Evolutionary conservation across 1,139 yeast species (phyloP), one percentile per base, ranked within the genome.

Genomic region (Kurtzmaniella natalensis): DNA sequence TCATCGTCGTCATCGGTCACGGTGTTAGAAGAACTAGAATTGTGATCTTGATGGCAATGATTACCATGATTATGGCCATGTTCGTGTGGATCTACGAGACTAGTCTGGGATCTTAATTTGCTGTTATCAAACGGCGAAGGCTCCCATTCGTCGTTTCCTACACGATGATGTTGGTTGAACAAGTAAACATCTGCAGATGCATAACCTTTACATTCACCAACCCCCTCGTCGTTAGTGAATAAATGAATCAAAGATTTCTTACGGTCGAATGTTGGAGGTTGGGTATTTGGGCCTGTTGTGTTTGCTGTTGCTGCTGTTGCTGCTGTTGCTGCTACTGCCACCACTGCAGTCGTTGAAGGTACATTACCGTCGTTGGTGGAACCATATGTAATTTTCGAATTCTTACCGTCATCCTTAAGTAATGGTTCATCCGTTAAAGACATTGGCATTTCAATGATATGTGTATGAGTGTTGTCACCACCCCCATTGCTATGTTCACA

Each of bases 401-500:
- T 28, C 9, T 18, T 22, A 18, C 34, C 36, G 18, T 22, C 26
- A 17, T 25, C 28, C 9, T n/a, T n/a, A 10, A 21, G n/a, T 11
- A 16, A 10, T 10, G 29, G 20, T 5, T 20, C 8, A 14, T 14
- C 5, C n/a, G 16, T 13, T 16, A 14, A n/a, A 5, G 18, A n/a
- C 10, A 14, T 14, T n/a, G 28, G 28, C 16, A 14, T 18, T 25
- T 25, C 18, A 14, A 14, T 11, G 4, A 25, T 18, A 10, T 26
- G 29, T 10, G 29, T 10, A 13, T 26, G 18, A 2, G 34, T 42
- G 3, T 32, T 42, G 11, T 47, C 68, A 14, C 51, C 53, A n/a
- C 48, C 63, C 11, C 59, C 72, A 7, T 57, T 61, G 16, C 61
- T 64, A 47, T 88, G 96, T 13, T 77, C 81, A 55, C 96, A 88